Evolutionary conservation across 371 early-diverging fungal species (phyloP).

Genomic region (Mycotypha africana): DNA sequence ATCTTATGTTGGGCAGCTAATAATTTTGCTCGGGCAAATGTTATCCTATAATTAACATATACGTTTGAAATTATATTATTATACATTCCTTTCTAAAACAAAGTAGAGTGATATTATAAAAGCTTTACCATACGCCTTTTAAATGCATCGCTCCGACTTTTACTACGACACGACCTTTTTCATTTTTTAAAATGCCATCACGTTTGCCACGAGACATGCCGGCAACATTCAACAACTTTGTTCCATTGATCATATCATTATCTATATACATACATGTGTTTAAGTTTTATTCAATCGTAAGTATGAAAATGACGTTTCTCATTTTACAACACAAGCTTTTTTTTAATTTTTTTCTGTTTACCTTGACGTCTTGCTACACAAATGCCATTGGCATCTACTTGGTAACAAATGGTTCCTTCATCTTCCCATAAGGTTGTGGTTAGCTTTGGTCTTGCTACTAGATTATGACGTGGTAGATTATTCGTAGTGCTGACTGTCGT

Average conservation of each 20-base stretch:
- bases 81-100: neutral
- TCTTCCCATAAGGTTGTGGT: conserved; percentile 84
- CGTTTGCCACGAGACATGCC: conserved; percentile 87
- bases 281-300: neutral
- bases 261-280: conserved; percentile 30
- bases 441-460: conserved; percentile 49
- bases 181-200: conserved; percentile 83
- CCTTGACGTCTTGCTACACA: conserved; percentile 76
- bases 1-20: conserved; percentile 69
- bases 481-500: neutral
- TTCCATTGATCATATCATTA: conserved; percentile 82
- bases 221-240: conserved; percentile 79
- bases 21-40: conserved; percentile 63
- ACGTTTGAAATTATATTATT: neutral
- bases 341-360: conserved; percentile 21
- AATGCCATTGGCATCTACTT: conserved; percentile 78
- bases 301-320: neutral
- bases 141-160: conserved; percentile 85
- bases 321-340: neutral
- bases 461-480: conserved; percentile 12
- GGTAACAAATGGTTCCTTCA: conserved; percentile 75
- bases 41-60: conserved; percentile 42
- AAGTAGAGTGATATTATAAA: neutral
- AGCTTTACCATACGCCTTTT: conserved; percentile 76
- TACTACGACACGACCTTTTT: conserved; percentile 78